phyloP scores from a whole-genome alignment of 139 green algal species.

The Micractinium conductrix region DNA sequence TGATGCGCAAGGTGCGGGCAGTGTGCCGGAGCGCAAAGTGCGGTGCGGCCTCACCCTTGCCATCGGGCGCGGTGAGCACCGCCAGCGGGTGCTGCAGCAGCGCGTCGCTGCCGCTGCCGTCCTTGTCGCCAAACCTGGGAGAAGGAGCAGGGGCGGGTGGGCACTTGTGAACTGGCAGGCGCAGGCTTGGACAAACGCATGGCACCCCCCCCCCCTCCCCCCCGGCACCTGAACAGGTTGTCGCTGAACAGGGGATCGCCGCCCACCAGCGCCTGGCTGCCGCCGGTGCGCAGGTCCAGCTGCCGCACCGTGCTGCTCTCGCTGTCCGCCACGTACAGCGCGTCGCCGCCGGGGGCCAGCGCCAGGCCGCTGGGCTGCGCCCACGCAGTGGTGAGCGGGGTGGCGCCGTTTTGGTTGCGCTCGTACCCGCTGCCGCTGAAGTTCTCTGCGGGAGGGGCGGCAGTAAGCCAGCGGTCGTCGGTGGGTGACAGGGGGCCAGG shows the following conservation, averaged over 20 bases:
- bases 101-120: conserved; percentile 62
- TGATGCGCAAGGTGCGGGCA: too few species aligned
- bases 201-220: neutral
- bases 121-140: conserved; percentile 77
- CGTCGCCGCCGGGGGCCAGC: conserved; percentile 38
- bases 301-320: conserved; percentile 74
- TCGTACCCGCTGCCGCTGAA: conserved; percentile 78
- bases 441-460: neutral
- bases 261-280: conserved; percentile 52
- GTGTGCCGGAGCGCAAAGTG: too few species aligned
- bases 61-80: conserved; percentile 43
- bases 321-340: conserved; percentile 54
- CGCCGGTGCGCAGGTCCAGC: conserved; percentile 64
- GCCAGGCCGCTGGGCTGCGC: conserved; percentile 79
- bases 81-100: conserved; percentile 75
- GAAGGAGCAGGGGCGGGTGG: too few species aligned
- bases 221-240: conserved; percentile 74
- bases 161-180: too few species aligned
- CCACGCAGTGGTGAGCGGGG: conserved; percentile 61
- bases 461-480: too few species aligned
- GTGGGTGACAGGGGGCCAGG: too few species aligned
- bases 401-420: conserved; percentile 77
- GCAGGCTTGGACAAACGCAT: too few species aligned
- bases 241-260: conserved; percentile 79
- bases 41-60: conserved; percentile 15